Base-by-base conservation (phyloP, 1,284 basidiomycete species). In the Violaceomyces palustris region DNA sequence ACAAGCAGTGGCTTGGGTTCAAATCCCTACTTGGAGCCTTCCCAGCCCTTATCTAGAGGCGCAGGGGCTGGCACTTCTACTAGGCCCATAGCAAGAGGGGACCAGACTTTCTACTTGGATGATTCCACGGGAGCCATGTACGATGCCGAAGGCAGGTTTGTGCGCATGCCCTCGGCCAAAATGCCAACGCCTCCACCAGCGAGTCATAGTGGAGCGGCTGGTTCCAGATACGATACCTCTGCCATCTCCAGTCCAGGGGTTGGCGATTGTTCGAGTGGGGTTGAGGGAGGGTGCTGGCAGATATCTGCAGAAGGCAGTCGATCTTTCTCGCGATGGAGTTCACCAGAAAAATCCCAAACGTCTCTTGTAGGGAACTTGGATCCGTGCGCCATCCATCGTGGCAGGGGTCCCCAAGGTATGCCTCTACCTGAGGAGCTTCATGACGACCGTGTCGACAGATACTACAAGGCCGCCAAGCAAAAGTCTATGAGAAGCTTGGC, bases 71-170 rank as follows among this genome's bases (percentile, higher is more conserved):
- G 24, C 43, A 21, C 1, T 8, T 2, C 9, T 17, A 12, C 31
- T 34, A 22, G 45, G 15, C 19, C 14, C 36, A 9, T 36, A 39
- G 12, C 29, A 17, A 19, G 17, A 7, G 50, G 50, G 23, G 56
- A 66, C 9, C 58, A 66, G 43, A 62, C 61, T 15, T 69, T 57
- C 46, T 69, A 69, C 50, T 64, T 52, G 33, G 66, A 69, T 32
- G 59, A 69, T 31, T 56, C 59, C 7, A 69, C 66, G 17, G 66
- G 66, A 10, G 64, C 62, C 3, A 62, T 69, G 11, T 69, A 69
- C 27, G 66, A 69, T 25, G 45, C 59, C 0, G 55, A 60, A 31
- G 66, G 66, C 27, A 37, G 59, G 11, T 52, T 65, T 12, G 66
- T 69, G 19, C 43, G 67, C 28, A 55, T 67, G 31, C 55, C 54